Base-by-base conservation (phyloP, 257 asterid genomes). In the Thymus quinquecostatus region DNA sequence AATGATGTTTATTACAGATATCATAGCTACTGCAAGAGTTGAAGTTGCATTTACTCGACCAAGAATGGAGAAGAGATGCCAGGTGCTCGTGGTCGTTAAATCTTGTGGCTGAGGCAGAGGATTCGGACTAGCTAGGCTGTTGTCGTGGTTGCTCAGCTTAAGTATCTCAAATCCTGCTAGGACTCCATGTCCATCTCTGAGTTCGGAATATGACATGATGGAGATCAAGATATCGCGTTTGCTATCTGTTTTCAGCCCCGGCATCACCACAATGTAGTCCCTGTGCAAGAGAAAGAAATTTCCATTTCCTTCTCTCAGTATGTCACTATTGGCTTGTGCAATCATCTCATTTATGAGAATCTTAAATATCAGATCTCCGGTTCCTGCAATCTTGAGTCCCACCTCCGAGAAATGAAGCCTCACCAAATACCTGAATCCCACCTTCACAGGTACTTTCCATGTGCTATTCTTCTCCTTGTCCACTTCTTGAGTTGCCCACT, bases 81-180 rank as follows among this genome's bases (percentile, higher is more conserved):
- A 48, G 48, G 70, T 61, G 67, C 40, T 36, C 5, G 66, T 59
- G 38, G 10, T 13, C 5, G 40, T 2, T 36, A 82, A 64, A 59
- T 43, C 50, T 1, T 3, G 45, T 8, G 10, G 49, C 5, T 53
- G 56, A 50, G 71, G 82, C 51, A 41, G 38, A 48, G 83, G 74
- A 57, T 70, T 82, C 14, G 61, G 72, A 66, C 84, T 73, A 1
- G 78, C 88, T 43, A 87, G 91, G 80, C 75, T 83, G 44, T 85
- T 82, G 44, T 83, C 90, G 29, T 69, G 85, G 64, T 88, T 86
- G 78, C 95, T 82, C 66, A 88, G 59, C 85, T 88, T 88, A 38
- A 84, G 76, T 36, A 88, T 73, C 67, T 86, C 87, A 29, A 88
- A 64, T 54, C 91, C 95, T 50, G 68, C 66, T 33, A 85, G 66